A percentile compares a stretch with the other conserved stretches of the same genome.
Evolutionary conservation across 805 yeast species (phyloP).

Genomic region (Saturnispora serradocipensis): DNA sequence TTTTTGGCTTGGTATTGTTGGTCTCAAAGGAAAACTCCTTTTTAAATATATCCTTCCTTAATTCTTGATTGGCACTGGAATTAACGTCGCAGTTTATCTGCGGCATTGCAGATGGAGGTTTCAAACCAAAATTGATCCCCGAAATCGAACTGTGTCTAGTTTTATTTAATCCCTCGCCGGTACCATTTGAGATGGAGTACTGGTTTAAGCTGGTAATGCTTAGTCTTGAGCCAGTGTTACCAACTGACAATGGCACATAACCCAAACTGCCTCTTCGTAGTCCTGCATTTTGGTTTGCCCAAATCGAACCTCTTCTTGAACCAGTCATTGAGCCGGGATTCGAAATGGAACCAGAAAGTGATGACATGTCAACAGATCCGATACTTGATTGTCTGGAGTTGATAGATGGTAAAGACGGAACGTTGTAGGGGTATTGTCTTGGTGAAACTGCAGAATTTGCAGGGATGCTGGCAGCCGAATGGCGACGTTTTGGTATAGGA

Average conservation of each 20-base stretch:
- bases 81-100: neutral
- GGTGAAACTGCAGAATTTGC: constrained; percentile 12
- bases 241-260: neutral
- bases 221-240: constrained; percentile 9
- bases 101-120: neutral
- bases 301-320: constrained; percentile 10
- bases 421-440: constrained; percentile 12
- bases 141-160: neutral
- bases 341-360: neutral
- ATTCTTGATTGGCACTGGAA: neutral
- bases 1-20: neutral
- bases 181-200: constrained; percentile 7
- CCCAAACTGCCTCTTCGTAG: constrained; percentile 8
- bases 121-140: neutral
- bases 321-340: constrained; percentile 5
- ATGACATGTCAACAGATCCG: constrained; percentile 8
- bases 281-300: constrained; percentile 6
- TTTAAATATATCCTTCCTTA: constrained; percentile 20
- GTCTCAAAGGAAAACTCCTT: constrained; percentile 20
- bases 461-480: constrained; percentile 26
- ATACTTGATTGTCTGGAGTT: constrained; percentile 12
- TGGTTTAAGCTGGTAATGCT: constrained; percentile 13
- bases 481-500: constrained; percentile 20
- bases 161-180: neutral
- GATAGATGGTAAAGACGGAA: neutral